Conservation (phyloP, 2,329 filamentous ascomycete species). For the Tolypocladium guangdongense region DNA sequence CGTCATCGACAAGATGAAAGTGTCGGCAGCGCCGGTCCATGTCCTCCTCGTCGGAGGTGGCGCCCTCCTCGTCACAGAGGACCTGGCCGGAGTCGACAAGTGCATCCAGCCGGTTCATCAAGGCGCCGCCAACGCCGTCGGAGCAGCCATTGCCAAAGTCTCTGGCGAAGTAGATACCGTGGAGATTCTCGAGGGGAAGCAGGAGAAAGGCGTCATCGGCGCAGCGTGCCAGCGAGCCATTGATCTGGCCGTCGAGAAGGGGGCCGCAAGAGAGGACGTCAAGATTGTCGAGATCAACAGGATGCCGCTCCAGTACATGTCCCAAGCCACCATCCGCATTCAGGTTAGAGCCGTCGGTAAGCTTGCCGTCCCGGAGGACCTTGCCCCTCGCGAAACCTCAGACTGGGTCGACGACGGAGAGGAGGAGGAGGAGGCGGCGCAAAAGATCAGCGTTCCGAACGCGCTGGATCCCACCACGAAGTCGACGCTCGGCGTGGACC, state of each 20-base stretch:
- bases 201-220: constrained; percentile 25
- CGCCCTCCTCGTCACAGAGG: constrained; percentile 36
- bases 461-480: constrained; percentile 18
- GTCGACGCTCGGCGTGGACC: constrained; percentile 18
- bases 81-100: constrained; percentile 36
- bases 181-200: constrained; percentile 29
- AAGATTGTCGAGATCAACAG: constrained; percentile 35
- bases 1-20: constrained; percentile 45
- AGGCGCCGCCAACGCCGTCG: constrained; percentile 49
- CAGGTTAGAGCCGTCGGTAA: constrained; percentile 23
- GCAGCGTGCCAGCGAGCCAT: constrained; percentile 25
- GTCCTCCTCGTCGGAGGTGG: constrained; percentile 49
- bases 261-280: constrained; percentile 20
- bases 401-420: neutral
- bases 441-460: constrained; percentile 17
- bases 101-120: constrained; percentile 40
- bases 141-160: constrained; percentile 46
- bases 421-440: constrained; percentile 13
- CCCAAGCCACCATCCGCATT: constrained; percentile 22
- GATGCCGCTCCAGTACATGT: constrained; percentile 25
- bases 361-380: constrained; percentile 17
- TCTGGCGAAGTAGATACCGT: constrained; percentile 41
- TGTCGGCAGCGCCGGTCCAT: constrained; percentile 37
- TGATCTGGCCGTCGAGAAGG: constrained; percentile 18
- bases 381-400: constrained; percentile 6